Conservation (phyloP, 83 land plant species). For the Picea mariana region DNA sequence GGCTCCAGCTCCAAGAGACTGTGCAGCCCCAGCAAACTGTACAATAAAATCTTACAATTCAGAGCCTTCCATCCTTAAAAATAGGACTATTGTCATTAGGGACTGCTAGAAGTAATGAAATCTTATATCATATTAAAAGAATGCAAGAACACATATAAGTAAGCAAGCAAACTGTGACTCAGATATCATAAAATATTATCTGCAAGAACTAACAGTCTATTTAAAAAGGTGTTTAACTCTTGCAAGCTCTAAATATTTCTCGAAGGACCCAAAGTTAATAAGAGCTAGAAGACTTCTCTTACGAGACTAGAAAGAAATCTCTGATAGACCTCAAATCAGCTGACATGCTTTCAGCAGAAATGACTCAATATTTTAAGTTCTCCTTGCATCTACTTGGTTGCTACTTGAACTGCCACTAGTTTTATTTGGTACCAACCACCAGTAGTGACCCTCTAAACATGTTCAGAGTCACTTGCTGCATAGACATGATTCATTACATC, state of each 20-base stretch:
- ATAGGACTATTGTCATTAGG: not conserved
- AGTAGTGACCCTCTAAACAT: too few relatives aligned
- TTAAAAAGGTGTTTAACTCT: not conserved
- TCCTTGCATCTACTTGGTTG: not conserved
- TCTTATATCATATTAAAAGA: not conserved
- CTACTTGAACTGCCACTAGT: not conserved
- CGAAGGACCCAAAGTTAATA: not conserved
- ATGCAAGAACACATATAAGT: not conserved
- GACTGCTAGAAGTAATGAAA: not conserved
- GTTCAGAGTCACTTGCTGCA: too few relatives aligned
- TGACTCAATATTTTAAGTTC: not conserved
- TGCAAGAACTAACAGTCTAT: not conserved
- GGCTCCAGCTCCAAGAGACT: slow-evolving; percentile 57
- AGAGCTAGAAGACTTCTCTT: not conserved
- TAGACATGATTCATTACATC: too few relatives aligned
- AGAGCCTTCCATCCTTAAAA: not conserved
- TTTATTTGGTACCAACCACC: too few relatives aligned
- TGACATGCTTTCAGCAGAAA: not conserved
- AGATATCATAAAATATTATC: not conserved
- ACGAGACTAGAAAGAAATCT: not conserved
- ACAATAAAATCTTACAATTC: not conserved
- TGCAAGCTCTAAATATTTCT: not conserved
- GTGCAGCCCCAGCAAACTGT: slow-evolving; percentile 63
- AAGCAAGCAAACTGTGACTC: not conserved
- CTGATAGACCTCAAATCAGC: not conserved